Evolutionary conservation across 768 basidiomycete genomes (phyloP), one percentile per base, ranked within the genome.

Genomic region (Russula abietina): DNA sequence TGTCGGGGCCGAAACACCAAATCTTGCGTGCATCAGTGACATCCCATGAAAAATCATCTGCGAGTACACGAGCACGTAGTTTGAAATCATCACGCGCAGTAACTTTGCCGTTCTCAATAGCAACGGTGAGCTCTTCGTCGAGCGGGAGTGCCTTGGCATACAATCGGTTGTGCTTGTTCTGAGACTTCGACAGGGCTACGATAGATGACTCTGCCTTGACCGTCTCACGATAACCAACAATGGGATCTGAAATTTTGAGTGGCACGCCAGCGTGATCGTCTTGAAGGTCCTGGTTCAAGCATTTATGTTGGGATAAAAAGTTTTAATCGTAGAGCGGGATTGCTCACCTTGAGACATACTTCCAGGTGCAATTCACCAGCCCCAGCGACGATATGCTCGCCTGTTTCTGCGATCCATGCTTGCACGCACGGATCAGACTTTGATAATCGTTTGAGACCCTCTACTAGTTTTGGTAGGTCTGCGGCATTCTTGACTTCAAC

Each of bases 381-480:
- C 81, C 96, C 97, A 67, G 97, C 97, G 67, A 99, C 93, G 69
- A 99, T 98, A 79, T 98, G 97, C 75, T 97, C 94, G 73, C 97
- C 97, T 69, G 85, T 89, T 64, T 96, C 93, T 16, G 76, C 70
- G 72, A 97, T 95, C 88, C 84, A 95, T 57, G 94, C 86, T 77
- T 98, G 94, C 66, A 99, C 97, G 78, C 97, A 99, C 65, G 97
- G 97, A 76, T 99, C 97, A 28, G 97, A 99, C 82, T 99, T 99
- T 70, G 97, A 97, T 60, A 99, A 85, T 83, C 97, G 97, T 81
- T 99, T 99, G 71, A 99, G 90, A 81, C 97, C 97, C 83, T 99
- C 97, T 65, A 98, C 97, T 68, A 99, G 91, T 80, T 99, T 99
- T 73, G 97, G 97, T 53, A 99, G 84, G 83, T 99, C 97, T 63